These are phyloP conservation scores for Cyclotella sp. DNA, from an alignment of 108 stramenopile genomes.

Conservation along the genomic window DNA sequence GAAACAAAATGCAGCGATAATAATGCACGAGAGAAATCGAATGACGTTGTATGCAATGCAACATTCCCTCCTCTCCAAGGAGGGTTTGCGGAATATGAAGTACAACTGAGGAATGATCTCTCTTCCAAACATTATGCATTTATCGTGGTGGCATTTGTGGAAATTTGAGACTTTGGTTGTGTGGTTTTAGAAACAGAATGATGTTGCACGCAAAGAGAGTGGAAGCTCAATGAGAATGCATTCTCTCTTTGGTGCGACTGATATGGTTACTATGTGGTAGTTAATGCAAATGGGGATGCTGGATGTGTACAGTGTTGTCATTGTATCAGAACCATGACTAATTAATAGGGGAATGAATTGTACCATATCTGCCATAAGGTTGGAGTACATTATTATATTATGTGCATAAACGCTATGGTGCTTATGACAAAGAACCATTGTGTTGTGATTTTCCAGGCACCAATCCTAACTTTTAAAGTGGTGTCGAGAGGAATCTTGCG, in stretches of 20 bases:
- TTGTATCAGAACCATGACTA: neutral
- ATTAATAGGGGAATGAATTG: too few species aligned
- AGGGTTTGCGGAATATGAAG: neutral
- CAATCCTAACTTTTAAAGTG: too few species aligned
- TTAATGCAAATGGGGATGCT: neutral
- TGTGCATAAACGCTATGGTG: too few species aligned
- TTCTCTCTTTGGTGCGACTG: neutral
- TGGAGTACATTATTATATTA: too few species aligned
- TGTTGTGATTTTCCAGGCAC: too few species aligned
- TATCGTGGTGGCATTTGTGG: neutral
- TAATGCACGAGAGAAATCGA: constrained; percentile 4
- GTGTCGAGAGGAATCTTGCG: too few species aligned
- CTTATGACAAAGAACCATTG: too few species aligned
- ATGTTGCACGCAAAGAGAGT: neutral
- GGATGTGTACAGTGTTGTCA: neutral
- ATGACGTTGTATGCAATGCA: constrained; percentile 1
- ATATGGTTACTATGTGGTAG: neutral
- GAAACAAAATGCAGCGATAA: neutral
- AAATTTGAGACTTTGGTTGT: neutral
- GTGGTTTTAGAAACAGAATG: neutral
- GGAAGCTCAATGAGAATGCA: neutral
- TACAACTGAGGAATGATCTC: neutral
- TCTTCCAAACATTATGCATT: neutral
- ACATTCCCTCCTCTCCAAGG: neutral
- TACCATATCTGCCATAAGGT: too few species aligned